phyloP scores from a whole-genome alignment of 345 rosid species.

The Citrus cavaleriei region DNA sequence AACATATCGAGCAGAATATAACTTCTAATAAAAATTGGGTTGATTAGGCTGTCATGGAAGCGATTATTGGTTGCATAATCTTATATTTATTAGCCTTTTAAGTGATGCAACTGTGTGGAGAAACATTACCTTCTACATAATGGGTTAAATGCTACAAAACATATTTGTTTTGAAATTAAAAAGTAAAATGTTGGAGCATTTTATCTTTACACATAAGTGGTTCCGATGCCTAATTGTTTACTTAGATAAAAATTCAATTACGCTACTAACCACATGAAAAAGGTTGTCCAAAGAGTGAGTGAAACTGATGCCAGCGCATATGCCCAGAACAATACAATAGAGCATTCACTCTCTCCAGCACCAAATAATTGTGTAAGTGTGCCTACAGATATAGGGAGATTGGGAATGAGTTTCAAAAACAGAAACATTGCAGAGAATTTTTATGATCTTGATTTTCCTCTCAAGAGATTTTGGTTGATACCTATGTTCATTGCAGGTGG shows the following conservation, averaged over 20 bases:
- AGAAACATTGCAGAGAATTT: no score
- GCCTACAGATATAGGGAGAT: constrained; percentile 18
- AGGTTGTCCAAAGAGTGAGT: constrained; percentile 37
- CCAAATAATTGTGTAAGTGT: constrained; percentile 37
- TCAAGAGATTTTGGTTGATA: background rate
- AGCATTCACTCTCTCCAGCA: constrained; percentile 34
- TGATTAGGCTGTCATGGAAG: no score
- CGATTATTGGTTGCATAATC: no score
- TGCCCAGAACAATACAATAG: constrained; percentile 37
- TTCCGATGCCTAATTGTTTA: background rate
- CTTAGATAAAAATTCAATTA: background rate
- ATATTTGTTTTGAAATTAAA: background rate
- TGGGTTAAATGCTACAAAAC: background rate
- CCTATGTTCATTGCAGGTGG: constrained; percentile 54
- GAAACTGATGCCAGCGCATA: constrained; percentile 26
- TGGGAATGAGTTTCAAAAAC: background rate
- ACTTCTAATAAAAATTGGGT: no score
- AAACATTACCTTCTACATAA: background rate
- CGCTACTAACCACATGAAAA: constrained; percentile 35
- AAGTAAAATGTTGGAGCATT: background rate
- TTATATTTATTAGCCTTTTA: no score
- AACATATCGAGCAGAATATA: no score
- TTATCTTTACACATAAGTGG: background rate
- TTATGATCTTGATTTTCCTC: no score
- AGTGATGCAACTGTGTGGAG: background rate